Evolutionary conservation across 1,284 basidiomycete genomes (phyloP).

Genomic region (Cryptococcus sp.): DNA sequence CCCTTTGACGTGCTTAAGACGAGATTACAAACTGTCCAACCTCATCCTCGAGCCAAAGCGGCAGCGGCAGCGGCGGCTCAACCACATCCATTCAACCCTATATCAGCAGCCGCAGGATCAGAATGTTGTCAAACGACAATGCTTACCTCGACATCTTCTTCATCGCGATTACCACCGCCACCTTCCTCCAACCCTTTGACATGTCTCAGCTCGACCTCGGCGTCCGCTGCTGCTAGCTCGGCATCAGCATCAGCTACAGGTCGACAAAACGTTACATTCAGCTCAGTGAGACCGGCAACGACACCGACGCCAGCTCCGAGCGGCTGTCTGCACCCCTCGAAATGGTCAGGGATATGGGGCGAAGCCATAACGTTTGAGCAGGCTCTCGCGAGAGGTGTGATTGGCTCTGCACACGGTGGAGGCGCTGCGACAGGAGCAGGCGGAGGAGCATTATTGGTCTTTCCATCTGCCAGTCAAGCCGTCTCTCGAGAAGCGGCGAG

Average conservation of each 20-base stretch:
- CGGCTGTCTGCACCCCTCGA: constrained; percentile 51
- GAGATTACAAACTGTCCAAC: constrained; percentile 51
- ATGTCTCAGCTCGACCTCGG: constrained; percentile 26
- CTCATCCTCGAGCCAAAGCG: constrained; percentile 22
- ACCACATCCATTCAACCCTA: background rate
- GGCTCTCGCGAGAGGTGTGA: constrained; percentile 31
- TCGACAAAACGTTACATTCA: constrained; percentile 15
- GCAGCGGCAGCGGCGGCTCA: background rate
- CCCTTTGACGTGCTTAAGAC: constrained; percentile 56
- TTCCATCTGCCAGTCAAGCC: constrained; percentile 18
- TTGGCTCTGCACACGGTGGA: constrained; percentile 4
- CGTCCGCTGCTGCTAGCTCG: constrained; percentile 6
- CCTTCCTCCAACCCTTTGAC: constrained; percentile 17
- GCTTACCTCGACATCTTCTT: constrained; percentile 19
- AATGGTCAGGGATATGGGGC: constrained; percentile 55
- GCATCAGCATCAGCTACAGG: constrained; percentile 14
- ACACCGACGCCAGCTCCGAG: constrained; percentile 33
- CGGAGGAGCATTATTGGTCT: constrained; percentile 23
- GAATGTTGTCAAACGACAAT: constrained; percentile 49
- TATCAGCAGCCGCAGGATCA: background rate
- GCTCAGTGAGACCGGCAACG: constrained; percentile 14
- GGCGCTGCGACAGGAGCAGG: constrained; percentile 11
- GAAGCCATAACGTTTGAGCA: constrained; percentile 46
- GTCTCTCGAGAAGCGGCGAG: background rate
- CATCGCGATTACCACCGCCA: constrained; percentile 1